phyloP scores from a whole-genome alignment of 2,329 filamentous ascomycete genomes.

The Blastomyces gilchristii region DNA sequence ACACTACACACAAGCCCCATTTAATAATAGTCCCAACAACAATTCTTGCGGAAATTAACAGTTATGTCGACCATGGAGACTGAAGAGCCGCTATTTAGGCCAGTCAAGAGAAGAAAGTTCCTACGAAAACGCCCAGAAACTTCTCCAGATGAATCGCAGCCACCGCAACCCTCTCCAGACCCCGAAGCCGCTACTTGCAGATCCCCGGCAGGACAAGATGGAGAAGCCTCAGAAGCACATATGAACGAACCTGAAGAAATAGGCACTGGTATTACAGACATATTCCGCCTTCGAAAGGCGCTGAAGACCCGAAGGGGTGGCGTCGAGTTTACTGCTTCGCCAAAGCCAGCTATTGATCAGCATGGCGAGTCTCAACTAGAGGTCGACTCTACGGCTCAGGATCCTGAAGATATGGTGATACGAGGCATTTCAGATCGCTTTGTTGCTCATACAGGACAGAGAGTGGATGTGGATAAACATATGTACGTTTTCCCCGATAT shows the following conservation, averaged over 20 bases:
- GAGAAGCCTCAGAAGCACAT: background rate
- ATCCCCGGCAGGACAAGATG: slow-evolving; percentile 1
- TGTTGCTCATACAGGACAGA: slow-evolving; percentile 48
- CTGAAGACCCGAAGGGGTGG: slow-evolving; percentile 33
- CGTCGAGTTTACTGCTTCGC: slow-evolving; percentile 36
- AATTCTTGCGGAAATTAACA: background rate
- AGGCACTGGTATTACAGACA: slow-evolving; percentile 22
- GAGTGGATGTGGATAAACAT: slow-evolving; percentile 50
- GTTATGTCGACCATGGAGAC: slow-evolving; percentile 12
- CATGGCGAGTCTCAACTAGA: slow-evolving; percentile 18
- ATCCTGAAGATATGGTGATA: slow-evolving; percentile 27
- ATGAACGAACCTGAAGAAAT: slow-evolving; percentile 9
- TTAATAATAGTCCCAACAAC: background rate
- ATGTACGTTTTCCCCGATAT: slow-evolving; percentile 43
- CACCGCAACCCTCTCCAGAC: background rate
- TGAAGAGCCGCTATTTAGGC: slow-evolving; percentile 34
- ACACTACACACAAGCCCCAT: background rate
- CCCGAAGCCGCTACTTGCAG: background rate
- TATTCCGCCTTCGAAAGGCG: slow-evolving; percentile 32
- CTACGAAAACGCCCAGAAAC: slow-evolving; percentile 35
- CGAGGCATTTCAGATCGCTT: slow-evolving; percentile 44
- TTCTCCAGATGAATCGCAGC: slow-evolving; percentile 10
- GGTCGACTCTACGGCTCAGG: slow-evolving; percentile 22
- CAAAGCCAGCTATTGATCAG: slow-evolving; percentile 17
- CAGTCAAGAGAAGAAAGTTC: slow-evolving; percentile 43